A percentile compares a stretch with the other conserved stretches of the same genome.
phyloP scores from a whole-genome alignment of 306 rosid species.

The Dryas octopetala region DNA sequence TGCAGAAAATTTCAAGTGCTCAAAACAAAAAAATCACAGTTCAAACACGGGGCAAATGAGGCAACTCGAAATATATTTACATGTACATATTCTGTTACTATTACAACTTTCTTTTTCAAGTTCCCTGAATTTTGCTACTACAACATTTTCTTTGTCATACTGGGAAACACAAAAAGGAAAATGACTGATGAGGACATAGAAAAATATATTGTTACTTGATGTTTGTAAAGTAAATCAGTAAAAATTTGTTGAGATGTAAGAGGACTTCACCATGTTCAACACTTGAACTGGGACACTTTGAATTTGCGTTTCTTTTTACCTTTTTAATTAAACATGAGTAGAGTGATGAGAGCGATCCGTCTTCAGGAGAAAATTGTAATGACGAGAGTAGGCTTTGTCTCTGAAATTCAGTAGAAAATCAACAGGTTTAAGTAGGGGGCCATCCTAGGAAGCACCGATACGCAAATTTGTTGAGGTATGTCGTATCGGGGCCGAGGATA shows the following conservation, averaged over 20 bases:
- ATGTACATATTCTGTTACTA: not conserved
- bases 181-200: slow-evolving; percentile 16
- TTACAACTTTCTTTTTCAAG: slow-evolving; percentile 69
- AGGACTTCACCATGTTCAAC: slow-evolving; percentile 7
- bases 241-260: not conserved
- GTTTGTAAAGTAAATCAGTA: not conserved
- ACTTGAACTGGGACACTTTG: slow-evolving; percentile 20
- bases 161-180: slow-evolving; percentile 35
- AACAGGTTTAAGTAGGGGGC: slow-evolving; percentile 14
- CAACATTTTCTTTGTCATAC: slow-evolving; percentile 82
- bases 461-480: too few species aligned
- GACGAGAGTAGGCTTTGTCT: slow-evolving; percentile 73
- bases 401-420: slow-evolving; percentile 48
- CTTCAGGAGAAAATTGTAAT: slow-evolving; percentile 82
- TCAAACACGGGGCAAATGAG: not conserved
- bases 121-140: slow-evolving; percentile 81
- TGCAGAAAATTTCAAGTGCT: not conserved
- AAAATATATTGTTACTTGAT: not conserved
- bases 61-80: not conserved
- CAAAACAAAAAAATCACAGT: not conserved
- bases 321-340: slow-evolving; percentile 89
- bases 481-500: too few species aligned
- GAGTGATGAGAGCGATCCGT: slow-evolving; percentile 91
- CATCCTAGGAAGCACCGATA: too few species aligned
- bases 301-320: slow-evolving; percentile 41